Percentiles rank a stretch among this genome's conserved stretches.
These are phyloP conservation scores for Sisymbrium irio DNA, from an alignment of 345 rosid genomes.

Conservation along the genomic window DNA sequence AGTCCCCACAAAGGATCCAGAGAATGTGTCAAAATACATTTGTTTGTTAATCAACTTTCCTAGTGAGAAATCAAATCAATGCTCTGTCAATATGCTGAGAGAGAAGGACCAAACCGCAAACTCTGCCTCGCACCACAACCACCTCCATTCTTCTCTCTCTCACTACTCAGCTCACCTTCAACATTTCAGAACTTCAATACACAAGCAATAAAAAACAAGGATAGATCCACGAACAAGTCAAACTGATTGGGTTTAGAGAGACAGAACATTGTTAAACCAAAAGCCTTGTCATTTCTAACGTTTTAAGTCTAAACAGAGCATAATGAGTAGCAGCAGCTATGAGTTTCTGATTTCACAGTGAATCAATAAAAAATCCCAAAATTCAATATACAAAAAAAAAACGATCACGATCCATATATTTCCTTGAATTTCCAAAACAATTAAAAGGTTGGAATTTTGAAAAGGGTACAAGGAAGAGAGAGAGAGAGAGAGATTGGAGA, in stretches of 20 bases:
- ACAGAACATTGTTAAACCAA: background rate
- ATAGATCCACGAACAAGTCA: background rate
- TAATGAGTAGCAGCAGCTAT: background rate
- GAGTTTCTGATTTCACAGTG: background rate
- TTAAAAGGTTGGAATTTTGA: too few relatives aligned
- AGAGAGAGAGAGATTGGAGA: background rate
- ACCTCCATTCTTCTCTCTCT: background rate
- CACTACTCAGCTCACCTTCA: background rate
- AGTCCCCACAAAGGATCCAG: background rate
- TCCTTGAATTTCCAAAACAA: background rate
- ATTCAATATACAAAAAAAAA: background rate
- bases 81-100: background rate
- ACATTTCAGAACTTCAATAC: background rate
- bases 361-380: background rate
- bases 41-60: constrained; percentile 1
- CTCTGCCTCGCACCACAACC: background rate
- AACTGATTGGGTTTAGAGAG: background rate
- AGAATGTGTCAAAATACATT: background rate
- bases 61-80: constrained; percentile 7
- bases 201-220: background rate
- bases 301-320: background rate
- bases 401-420: background rate
- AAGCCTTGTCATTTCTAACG: background rate
- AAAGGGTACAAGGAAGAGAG: background rate
- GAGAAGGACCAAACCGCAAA: background rate